phyloP scores from a whole-genome alignment of 2,329 filamentous ascomycete species.

The Trichoderma semiorbis region DNA sequence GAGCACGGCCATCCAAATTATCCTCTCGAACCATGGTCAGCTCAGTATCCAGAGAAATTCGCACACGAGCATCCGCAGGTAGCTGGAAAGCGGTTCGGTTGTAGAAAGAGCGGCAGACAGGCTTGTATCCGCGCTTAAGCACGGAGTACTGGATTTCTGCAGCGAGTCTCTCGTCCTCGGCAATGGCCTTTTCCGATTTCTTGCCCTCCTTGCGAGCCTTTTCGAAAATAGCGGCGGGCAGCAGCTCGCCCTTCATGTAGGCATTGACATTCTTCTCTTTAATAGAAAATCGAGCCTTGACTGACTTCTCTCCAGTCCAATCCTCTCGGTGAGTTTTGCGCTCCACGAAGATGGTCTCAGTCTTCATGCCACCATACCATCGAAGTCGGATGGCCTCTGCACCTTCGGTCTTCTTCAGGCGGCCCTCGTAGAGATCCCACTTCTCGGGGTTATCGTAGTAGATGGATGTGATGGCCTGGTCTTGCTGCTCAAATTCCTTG shows the following conservation, averaged over 20 bases:
- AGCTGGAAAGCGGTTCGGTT: conserved; percentile 97
- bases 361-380: conserved; percentile 98
- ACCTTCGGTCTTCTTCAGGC: conserved; percentile 95
- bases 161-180: conserved; percentile 83
- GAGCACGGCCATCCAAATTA: conserved; percentile 75
- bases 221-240: conserved; percentile 86
- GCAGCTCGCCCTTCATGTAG: conserved; percentile 79
- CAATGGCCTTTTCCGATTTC: conserved; percentile 87
- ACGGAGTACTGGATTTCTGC: conserved; percentile 92
- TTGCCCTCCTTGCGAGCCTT: conserved; percentile 95
- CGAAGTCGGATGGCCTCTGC: conserved; percentile 93
- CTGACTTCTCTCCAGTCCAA: conserved; percentile 98
- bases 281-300: conserved; percentile 90
- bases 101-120: conserved; percentile 94
- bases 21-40: conserved; percentile 94
- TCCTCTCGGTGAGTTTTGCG: conserved; percentile 97
- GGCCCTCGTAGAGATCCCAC: conserved; percentile 91
- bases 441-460: conserved; percentile 95
- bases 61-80: conserved; percentile 90
- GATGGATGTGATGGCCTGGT: conserved; percentile 95
- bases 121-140: conserved; percentile 78
- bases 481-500: conserved; percentile 89
- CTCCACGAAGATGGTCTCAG: conserved; percentile 93
- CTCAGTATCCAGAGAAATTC: conserved; percentile 95
- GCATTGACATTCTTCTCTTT: conserved; percentile 98